Evolutionary conservation across 1,139 yeast genomes (phyloP), one percentile per base, ranked within the genome.

Genomic region (Candida sanyaensis): DNA sequence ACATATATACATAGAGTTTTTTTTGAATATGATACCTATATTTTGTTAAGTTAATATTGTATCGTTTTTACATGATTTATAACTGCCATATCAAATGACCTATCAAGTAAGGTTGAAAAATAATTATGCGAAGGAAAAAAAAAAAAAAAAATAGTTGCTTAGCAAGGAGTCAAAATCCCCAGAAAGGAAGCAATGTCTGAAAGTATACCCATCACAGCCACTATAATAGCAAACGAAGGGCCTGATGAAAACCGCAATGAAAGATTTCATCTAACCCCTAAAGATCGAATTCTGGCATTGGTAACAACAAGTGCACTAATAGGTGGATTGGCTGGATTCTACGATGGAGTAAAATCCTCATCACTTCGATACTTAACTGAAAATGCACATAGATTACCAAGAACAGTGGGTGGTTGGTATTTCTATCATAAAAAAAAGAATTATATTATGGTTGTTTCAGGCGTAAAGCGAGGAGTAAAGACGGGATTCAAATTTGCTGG

Each of bases 371-470:
- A 81, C 57, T 71, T 89, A 46, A 90, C 92, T 1, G 91, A 88
- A 55, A 89, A 89, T 59, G 88, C 95, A 10, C 96, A 89, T 60
- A 66, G 96, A 42, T 69, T 90, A 51, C 96, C 96, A 4, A 74
- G 69, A 23, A 84, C 87, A 0, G 87, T 84, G 47, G 93, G 91
- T 31, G 95, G 93, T 0, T 89, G 96, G 96, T 90, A 87, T 62
- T 87, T 86, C 62, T 89, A 90, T 66, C 96, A 89, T 65, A 89
- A 88, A 65, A 78, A 90, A 55, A 89, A 88, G 69, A 87, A 88
- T 64, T 88, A 88, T 63, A 87, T 86, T 39, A 83, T 89, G 69
- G 66, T 87, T 37, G 73, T 80, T 47, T 71, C 69, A 26, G 89
- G 88, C 0, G 64, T 80, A 53, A 68, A 66, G 12, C 53, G 59